Evolutionary conservation across 1,284 basidiomycete species (phyloP).

Genomic region (Malassezia furfur): DNA sequence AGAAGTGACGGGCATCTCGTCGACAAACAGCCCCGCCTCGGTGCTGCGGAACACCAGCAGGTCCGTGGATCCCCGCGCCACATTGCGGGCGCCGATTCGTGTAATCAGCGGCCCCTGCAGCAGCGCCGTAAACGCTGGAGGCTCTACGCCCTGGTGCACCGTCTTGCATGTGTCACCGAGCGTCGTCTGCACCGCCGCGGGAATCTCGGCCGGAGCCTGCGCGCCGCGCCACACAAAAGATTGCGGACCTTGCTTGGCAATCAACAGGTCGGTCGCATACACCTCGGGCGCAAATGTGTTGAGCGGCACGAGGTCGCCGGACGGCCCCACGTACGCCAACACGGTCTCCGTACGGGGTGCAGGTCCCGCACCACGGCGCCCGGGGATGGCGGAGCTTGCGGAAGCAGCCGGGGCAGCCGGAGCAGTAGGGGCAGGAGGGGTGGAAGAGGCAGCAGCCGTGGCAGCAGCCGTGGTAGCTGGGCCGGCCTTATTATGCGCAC

Average conservation of each 20-base stretch:
- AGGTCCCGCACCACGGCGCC: no score
- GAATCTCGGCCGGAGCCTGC: background rate
- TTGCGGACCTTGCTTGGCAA: background rate
- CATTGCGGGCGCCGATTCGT: background rate
- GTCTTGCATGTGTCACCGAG: background rate
- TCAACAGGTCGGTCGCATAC: slow-evolving; percentile 10
- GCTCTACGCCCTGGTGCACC: slow-evolving; percentile 9
- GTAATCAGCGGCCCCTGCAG: slow-evolving; percentile 3
- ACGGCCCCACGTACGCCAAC: background rate
- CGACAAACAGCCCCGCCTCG: slow-evolving; percentile 1
- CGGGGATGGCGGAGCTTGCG: no score
- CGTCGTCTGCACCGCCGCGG: background rate
- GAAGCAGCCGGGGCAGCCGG: no score
- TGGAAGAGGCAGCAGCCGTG: slow-evolving; percentile 15
- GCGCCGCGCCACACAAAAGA: background rate
- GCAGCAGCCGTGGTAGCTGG: no score
- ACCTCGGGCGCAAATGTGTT: slow-evolving; percentile 17
- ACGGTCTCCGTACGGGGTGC: background rate
- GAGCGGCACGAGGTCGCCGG: background rate
- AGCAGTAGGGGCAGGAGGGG: slow-evolving; percentile 6
- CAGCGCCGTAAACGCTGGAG: background rate
- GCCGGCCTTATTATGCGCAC: no score
- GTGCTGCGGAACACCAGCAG: slow-evolving; percentile 9
- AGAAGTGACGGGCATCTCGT: background rate
- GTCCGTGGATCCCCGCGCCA: background rate